phyloP scores from a whole-genome alignment of 164 flowering plant genomes.

The Cinnamomum chago region DNA sequence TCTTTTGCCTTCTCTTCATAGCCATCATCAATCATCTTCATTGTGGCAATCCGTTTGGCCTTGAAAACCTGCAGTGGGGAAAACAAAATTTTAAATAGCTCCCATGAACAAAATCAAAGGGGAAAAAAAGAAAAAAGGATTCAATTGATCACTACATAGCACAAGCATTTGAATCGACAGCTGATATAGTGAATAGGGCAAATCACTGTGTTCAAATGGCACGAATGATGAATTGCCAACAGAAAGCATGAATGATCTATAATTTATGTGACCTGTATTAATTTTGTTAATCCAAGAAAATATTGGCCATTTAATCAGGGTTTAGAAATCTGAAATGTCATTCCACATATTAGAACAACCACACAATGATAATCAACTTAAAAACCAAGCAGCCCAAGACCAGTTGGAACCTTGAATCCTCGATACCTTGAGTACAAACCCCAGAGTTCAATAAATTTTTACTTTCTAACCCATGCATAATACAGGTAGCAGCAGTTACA shows the following conservation, averaged over 20 bases:
- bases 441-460: no score
- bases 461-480: not conserved
- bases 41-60: constrained; percentile 67
- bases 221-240: no score
- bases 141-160: no score
- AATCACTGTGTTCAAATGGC: no score
- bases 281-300: no score
- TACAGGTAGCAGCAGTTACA: not conserved
- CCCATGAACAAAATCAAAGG: not conserved
- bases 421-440: not conserved
- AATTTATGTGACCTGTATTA: no score
- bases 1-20: constrained; percentile 69
- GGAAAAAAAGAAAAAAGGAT: no score
- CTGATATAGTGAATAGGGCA: no score
- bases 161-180: no score
- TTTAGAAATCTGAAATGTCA: not conserved
- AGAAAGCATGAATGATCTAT: no score
- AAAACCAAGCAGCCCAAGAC: not conserved
- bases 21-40: constrained; percentile 91
- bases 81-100: not conserved
- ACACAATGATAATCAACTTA: not conserved
- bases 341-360: not conserved
- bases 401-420: no score
- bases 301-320: not conserved
- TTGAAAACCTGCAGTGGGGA: constrained; percentile 54